phyloP scores from a whole-genome alignment of 495 filamentous ascomycete genomes.

The Aspergillus sparsus region DNA sequence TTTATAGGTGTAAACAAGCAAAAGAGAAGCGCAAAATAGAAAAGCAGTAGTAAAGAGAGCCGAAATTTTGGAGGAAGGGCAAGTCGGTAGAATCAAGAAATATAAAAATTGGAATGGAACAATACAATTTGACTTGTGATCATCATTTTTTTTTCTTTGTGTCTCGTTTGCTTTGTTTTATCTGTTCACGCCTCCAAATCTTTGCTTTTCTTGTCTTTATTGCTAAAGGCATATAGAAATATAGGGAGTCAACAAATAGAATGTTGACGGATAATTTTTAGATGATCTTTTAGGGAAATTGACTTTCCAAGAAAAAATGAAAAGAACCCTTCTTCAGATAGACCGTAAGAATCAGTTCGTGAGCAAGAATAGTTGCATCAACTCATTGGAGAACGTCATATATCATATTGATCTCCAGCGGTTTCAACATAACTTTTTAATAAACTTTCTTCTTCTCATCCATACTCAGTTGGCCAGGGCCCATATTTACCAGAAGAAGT shows the following conservation, averaged over 20 bases:
- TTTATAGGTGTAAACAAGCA: neutral
- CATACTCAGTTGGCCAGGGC: slow-evolving; percentile 93
- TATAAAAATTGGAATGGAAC: neutral
- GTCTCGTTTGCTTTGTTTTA: neutral
- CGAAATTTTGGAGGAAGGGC: neutral
- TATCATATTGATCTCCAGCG: slow-evolving; percentile 7
- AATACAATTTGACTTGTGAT: neutral
- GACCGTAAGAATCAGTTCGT: neutral
- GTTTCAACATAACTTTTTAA: slow-evolving; percentile 44
- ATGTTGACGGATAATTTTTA: neutral
- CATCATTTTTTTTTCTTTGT: neutral
- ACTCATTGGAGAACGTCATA: neutral
- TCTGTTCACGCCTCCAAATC: neutral
- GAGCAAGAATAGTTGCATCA: neutral
- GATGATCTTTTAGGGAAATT: neutral
- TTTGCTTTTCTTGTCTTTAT: neutral
- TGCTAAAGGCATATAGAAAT: neutral
- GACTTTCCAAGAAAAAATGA: slow-evolving; percentile 15
- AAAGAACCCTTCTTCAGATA: neutral
- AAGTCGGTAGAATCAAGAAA: neutral
- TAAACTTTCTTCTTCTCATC: slow-evolving; percentile 99
- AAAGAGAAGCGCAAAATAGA: neutral
- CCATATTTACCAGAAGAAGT: slow-evolving; percentile 95
- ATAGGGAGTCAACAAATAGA: neutral
- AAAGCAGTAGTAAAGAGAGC: neutral